Evolutionary conservation across 2,329 filamentous ascomycete species (phyloP), one percentile per base, ranked within the genome.

Genomic region (Cladophialophora carrionii): DNA sequence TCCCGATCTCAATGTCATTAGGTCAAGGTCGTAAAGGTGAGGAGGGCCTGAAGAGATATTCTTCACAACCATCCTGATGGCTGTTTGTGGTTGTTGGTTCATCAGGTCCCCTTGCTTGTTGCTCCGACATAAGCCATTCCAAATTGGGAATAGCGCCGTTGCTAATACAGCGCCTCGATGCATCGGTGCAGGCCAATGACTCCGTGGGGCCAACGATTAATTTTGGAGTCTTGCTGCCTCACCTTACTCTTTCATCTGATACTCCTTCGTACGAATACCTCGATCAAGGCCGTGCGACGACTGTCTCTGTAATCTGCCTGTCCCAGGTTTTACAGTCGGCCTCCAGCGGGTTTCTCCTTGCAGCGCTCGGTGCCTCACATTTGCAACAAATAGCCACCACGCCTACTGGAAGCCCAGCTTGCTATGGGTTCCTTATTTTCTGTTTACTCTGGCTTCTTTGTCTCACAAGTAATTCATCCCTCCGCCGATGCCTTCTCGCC

Each of bases 41-140:
- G 48, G 22, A 51, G 14, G 48, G 48, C 17, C 9, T 4, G 48
- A 51, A 51, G 24, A 51, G 48, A 51, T 51, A 20, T 51, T 6
- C 9, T 26, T 12, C n/a, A 51, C 48, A 14, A 51, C 22, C 22
- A 51, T 26, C 9, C 24, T 51, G 48, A 51, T 51, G 20, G 48
- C n/a, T 51, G 48, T 51, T 14, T 51, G 48, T 51, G 5, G 48
- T 22, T 29, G 48, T 51, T 14, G 48, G 9, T 51, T 51, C 48
- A 26, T 51, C 48, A 43, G 37, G 37, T 51, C 48, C 24, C 48
- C 48, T 51, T 51, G 20, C 48, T 29, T 29, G 10, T 20, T 12
- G 22, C 9, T 51, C 48, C 26, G 12, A 51, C 20, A 24, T 8
- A 7, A 8, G 24, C 48, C 48, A 51, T 51, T 4, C 48, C 24